A percentile compares a stretch with the other conserved stretches of the same genome.
Evolutionary conservation across 2,329 filamentous ascomycete species (phyloP).

Genomic region (Pyrenochaeta sp.): DNA sequence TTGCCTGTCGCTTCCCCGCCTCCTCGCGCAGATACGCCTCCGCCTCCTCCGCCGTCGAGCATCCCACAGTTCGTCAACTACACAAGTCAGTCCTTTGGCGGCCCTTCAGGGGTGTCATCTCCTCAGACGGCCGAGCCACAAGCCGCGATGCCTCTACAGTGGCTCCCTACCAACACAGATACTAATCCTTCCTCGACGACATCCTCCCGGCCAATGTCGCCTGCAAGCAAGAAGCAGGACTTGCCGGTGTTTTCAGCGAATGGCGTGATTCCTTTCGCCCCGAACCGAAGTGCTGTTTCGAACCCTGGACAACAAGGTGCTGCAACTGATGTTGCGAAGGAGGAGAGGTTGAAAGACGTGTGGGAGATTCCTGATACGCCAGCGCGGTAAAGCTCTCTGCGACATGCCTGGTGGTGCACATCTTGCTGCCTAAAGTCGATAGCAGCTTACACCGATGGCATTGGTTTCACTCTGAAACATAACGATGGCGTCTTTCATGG

Average conservation of each 20-base stretch:
- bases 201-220: slow-evolving; percentile 32
- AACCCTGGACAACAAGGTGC: slow-evolving; percentile 24
- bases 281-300: slow-evolving; percentile 36
- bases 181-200: slow-evolving; percentile 12
- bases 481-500: background rate
- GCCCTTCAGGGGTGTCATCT: background rate
- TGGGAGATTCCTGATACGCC: slow-evolving; percentile 60
- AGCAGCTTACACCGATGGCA: background rate
- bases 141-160: slow-evolving; percentile 35
- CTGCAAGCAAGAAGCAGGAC: slow-evolving; percentile 50
- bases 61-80: slow-evolving; percentile 47
- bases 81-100: slow-evolving; percentile 30
- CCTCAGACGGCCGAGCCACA: slow-evolving; percentile 19
- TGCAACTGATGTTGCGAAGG: slow-evolving; percentile 8
- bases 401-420: background rate
- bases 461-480: background rate
- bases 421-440: background rate
- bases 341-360: slow-evolving; percentile 37
- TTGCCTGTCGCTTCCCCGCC: slow-evolving; percentile 35
- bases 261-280: slow-evolving; percentile 47
- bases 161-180: slow-evolving; percentile 43
- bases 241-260: slow-evolving; percentile 60
- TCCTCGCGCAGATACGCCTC: slow-evolving; percentile 48
- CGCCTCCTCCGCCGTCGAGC: slow-evolving; percentile 44
- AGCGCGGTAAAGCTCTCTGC: slow-evolving; percentile 20